Base-by-base conservation (phyloP, 2,329 filamentous ascomycete species). In the Botrytis squamosa region DNA sequence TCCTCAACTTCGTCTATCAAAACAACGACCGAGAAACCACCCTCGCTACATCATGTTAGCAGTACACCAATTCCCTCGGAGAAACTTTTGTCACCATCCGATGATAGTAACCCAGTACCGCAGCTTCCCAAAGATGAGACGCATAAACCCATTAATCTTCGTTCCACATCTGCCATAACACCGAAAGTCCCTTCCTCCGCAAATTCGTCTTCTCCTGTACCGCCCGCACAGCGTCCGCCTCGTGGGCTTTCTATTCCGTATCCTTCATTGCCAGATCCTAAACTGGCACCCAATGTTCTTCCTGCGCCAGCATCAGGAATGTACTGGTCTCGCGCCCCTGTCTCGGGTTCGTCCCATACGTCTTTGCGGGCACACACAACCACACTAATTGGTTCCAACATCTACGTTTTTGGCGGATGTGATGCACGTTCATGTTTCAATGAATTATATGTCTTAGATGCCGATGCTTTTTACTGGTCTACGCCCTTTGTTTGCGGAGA, bases 381-480 rank as follows among this genome's bases (percentile, higher is more conserved):
- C 46, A 91, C 90, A 33, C 83, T 91, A 46, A 84, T 92, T 60
- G 90, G 90, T 16, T 91, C 88, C 72, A 92, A 89, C 78, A 85
- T 92, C 72, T 92, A 88, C 80, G 85, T 92, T 33, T 92, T 92
- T 80, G 90, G 90, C 40, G 90, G 90, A 18, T 92, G 90, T 82
- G 90, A 92, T 81, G 85, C 88, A 70, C 85, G 86, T 52, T 85
- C 89, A 10, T 92, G 90, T 82, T 92, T 92, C 82, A 92, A 91
- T 81, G 88, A 90, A 78, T 82, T 92, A 63, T 91, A 92, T 79
- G 89, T 92, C 25, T 83, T 92, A 70, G 90, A 92, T 79, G 90
- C 89, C 66, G 90, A 92, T 82, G 86, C 90, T 44, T 92, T 92
- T 81, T 88, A 91, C 82, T 92, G 90, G 89, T 91, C 88, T 46